Evolutionary conservation across 2,329 filamentous ascomycete genomes (phyloP), one percentile per base, ranked within the genome.

Genomic region (Lasiodiplodia gonubiensis): DNA sequence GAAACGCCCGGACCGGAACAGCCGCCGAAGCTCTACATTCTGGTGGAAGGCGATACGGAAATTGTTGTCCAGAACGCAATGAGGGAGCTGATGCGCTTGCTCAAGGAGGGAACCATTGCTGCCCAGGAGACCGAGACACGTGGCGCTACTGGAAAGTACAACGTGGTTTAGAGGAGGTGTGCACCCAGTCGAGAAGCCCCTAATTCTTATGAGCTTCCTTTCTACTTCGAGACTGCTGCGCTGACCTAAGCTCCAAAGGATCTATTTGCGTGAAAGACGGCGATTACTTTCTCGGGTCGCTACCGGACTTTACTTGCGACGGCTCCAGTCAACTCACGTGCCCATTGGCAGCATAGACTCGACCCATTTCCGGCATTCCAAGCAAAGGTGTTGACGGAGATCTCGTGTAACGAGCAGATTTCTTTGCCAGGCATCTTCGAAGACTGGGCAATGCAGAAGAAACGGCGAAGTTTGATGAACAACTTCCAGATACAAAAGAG

Each of bases 21-120:
- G 66, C 89, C 93, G 72, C 91, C 95, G n/a, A 98, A 98, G 83
- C 83, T 99, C 73, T 99, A 98, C 78, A 97, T 99, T 74, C 86
- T 99, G 69, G 96, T 99, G 67, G 95, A 99, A 78, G 95, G 95
- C 51, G 95, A 99, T 75, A 98, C 95, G 0, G 95, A 99, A 80
- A 84, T 97, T 64, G 90, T 93, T 37, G 95, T 99, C 33, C 92
- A 92, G 63, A 91, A 92, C 74, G 95, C 95, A 2, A 92, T 99
- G 87, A 88, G 89, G 72, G 94, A 98, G 80, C 85, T 99, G 71
- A 94, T 93, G 76, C 88, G 94, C 55, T 82, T 97, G 74, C 81
- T 99, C 72, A 93, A 91, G 77, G 95, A 98, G 80, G 95, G 92
- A 14, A 97, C 94, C 0, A 88, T 96, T 74, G 93, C 93, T 16